Evolutionary conservation across 78 protist species (phyloP).

Genomic region (Dictyostelium firmibasis): DNA sequence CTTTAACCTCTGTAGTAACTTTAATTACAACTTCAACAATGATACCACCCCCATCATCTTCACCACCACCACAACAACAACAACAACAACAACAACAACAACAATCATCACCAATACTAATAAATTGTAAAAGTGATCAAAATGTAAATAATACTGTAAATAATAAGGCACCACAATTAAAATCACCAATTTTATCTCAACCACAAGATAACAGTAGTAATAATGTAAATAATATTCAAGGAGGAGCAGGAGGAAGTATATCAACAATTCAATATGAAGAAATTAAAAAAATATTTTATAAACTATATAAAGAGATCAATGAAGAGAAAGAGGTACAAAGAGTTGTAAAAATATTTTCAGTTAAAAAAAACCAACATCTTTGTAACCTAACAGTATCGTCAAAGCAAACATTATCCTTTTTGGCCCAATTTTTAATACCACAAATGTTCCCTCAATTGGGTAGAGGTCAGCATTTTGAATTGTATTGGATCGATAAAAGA

Average conservation of each 20-base stretch:
- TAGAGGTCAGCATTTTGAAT: conserved; percentile 25
- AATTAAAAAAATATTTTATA: conserved; percentile 25
- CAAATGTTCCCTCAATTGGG: conserved; percentile 8
- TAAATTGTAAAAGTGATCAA: background rate
- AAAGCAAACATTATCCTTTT: conserved; percentile 32
- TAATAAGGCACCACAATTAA: background rate
- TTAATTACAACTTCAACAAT: background rate
- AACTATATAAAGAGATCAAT: conserved; percentile 26
- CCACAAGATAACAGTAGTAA: background rate
- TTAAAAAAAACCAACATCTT: conserved; percentile 34
- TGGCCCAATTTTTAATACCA: conserved; percentile 47
- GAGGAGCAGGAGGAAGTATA: background rate
- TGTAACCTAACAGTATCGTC: conserved; percentile 7
- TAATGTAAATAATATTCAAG: background rate
- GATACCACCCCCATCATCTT: background rate
- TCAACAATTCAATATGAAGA: conserved; percentile 21
- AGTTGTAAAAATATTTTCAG: conserved; percentile 25
- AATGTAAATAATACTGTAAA: background rate
- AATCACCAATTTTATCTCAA: background rate
- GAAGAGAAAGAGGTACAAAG: background rate
- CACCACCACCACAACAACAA: background rate
- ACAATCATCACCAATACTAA: background rate
- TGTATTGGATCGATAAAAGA: conserved; percentile 50
- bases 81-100: background rate
- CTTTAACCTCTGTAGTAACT: background rate